Evolutionary conservation across 768 basidiomycete genomes (phyloP), one percentile per base, ranked within the genome.

Genomic region (Rhodotorula paludigena): DNA sequence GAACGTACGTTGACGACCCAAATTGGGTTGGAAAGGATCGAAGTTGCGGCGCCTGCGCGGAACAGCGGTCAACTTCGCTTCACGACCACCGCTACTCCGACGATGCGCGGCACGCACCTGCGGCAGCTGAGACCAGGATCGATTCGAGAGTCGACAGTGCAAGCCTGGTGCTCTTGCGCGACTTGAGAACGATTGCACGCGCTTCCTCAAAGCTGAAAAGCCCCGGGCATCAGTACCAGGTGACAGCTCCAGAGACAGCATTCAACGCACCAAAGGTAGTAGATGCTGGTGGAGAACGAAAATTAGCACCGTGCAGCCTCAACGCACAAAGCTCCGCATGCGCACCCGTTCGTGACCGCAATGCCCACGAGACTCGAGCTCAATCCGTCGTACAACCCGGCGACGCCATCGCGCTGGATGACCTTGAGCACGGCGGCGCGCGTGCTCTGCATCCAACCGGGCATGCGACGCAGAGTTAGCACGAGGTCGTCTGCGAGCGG

Each of bases 11-110:
- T 92, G 30, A 98, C 82, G 55, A 96, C 92, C 96, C 96, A 99
- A 67, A 98, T 88, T 5, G 94, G 94, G 79, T 98, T 97, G 77
- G 86, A 89, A 69, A 90, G 83, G 70, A 94, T 79, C 7, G 91
- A 89, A 6, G 94, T 96, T 18, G 89, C 89, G 49, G 88, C 88
- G 45, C 92, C 93, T 90, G 61, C 41, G 9, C 20, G 21, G 33
- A 25, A 14, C 2, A n/a, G 9, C 3, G 32, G n/a, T n/a, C n/a
- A n/a, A n/a, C n/a, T n/a, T n/a, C n/a, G n/a, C n/a, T n/a, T n/a
- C n/a, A n/a, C n/a, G n/a, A n/a, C n/a, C n/a, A n/a, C n/a, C n/a
- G n/a, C n/a, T n/a, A n/a, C n/a, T n/a, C n/a, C n/a, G n/a, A n/a
- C n/a, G n/a, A n/a, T n/a, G n/a, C n/a, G n/a, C 8, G 51, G 35